A percentile compares a stretch with the other conserved stretches of the same genome.
These are phyloP conservation scores for Saprolegnia parasitica DNA, from an alignment of 352 stramenopile species.

Conservation along the genomic window DNA sequence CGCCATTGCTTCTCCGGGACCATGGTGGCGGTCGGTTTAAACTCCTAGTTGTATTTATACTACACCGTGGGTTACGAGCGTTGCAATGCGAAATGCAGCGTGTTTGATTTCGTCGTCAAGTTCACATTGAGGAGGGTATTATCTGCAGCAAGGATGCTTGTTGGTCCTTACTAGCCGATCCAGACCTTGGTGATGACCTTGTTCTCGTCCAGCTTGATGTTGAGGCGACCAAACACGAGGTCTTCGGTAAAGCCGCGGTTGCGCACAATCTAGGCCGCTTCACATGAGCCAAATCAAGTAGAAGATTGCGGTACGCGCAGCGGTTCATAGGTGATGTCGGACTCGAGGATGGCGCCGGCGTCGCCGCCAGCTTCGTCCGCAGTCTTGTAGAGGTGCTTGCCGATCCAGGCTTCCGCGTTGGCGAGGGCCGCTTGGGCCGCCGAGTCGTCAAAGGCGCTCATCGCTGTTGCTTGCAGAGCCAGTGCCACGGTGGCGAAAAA, in stretches of 20 bases:
- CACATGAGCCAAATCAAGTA: background rate
- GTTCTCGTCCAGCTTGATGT: slow-evolving; percentile 9
- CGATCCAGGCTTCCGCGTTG: background rate
- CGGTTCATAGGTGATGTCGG: slow-evolving; percentile 2
- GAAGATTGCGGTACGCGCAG: background rate
- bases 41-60: slow-evolving; percentile 2
- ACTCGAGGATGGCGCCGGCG: slow-evolving; percentile 1
- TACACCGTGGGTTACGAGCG: no score
- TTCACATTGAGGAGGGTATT: no score
- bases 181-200: slow-evolving; percentile 15
- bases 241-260: slow-evolving; percentile 10
- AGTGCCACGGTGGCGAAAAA: background rate
- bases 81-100: no score
- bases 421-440: slow-evolving; percentile 5
- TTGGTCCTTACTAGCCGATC: no score
- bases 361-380: background rate
- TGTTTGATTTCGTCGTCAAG: no score
- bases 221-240: slow-evolving; percentile 11
- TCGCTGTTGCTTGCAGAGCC: background rate
- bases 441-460: background rate
- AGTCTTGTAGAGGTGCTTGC: background rate
- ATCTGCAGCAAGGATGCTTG: no score
- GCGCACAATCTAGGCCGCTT: background rate
- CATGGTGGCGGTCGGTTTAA: slow-evolving; percentile 34
- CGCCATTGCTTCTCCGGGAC: slow-evolving; percentile 62